Conservation (phyloP, 495 filamentous ascomycete species). For the Parathielavia hyrcaniae region DNA sequence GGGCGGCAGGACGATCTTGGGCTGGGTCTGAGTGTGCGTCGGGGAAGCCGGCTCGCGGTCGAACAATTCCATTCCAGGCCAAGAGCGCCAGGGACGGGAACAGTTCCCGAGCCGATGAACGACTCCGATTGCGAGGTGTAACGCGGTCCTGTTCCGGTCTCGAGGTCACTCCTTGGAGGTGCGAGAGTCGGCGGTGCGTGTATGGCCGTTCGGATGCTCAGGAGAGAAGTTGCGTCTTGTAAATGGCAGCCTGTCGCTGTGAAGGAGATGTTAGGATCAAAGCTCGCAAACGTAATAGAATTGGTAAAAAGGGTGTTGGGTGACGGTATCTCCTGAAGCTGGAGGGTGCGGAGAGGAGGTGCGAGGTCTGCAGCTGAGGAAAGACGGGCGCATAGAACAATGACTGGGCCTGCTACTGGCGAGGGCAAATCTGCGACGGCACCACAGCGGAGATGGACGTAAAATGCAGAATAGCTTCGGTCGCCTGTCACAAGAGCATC, state of each 20-base stretch:
- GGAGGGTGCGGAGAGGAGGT: neutral
- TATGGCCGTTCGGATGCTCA: neutral
- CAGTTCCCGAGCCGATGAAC: neutral
- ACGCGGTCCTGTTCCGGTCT: constrained; percentile 16
- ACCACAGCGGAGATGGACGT: constrained; percentile 19
- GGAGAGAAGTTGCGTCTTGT: neutral
- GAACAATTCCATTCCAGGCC: constrained; percentile 19
- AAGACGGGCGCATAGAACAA: constrained; percentile 16
- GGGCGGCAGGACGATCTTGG: neutral
- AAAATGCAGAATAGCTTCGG: constrained; percentile 21
- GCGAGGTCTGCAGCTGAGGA: neutral
- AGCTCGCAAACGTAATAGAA: neutral
- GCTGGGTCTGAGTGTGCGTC: neutral
- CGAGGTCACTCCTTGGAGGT: constrained; percentile 24
- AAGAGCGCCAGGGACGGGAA: constrained; percentile 6
- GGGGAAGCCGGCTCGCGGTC: constrained; percentile 7
- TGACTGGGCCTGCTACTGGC: neutral
- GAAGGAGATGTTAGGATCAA: neutral
- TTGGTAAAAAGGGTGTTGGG: neutral
- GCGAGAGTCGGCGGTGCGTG: neutral
- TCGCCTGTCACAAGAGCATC: constrained; percentile 36
- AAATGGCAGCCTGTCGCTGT: neutral
- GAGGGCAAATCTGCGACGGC: constrained; percentile 1
- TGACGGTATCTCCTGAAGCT: neutral
- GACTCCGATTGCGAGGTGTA: constrained; percentile 4